Evolutionary conservation across 768 basidiomycete species (phyloP).

Genomic region (Trichaptum fuscoviolaceum): DNA sequence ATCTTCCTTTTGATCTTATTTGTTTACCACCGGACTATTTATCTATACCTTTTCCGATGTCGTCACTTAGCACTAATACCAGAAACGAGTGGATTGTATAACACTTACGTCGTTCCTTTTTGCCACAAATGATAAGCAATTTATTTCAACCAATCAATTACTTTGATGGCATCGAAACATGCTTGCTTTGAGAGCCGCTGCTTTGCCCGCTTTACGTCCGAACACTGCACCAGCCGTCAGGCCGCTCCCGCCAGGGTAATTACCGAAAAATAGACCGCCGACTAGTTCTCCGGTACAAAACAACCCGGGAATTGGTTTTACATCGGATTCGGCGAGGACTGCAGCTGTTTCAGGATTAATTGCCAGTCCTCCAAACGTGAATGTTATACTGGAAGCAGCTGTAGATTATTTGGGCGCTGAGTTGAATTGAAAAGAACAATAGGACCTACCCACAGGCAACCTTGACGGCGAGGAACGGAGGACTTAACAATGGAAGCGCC

Average conservation of each 20-base stretch:
- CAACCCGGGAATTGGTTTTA: slow-evolving; percentile 43
- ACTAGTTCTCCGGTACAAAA: slow-evolving; percentile 70
- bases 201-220: slow-evolving; percentile 48
- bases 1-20: not conserved
- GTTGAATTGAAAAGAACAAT: not conserved
- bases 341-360: slow-evolving; percentile 50
- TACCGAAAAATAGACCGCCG: slow-evolving; percentile 55
- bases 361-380: slow-evolving; percentile 65
- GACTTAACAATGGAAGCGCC: slow-evolving; percentile 50
- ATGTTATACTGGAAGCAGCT: slow-evolving; percentile 41
- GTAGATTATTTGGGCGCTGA: not conserved
- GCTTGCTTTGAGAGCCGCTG: slow-evolving; percentile 30
- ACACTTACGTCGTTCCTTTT: not conserved
- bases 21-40: not conserved
- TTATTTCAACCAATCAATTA: not conserved
- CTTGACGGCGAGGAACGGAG: slow-evolving; percentile 60
- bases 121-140: not conserved
- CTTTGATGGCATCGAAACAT: not conserved
- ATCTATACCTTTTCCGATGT: not conserved
- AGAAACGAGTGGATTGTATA: not conserved
- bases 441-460: slow-evolving; percentile 46
- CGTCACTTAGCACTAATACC: not conserved
- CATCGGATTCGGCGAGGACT: slow-evolving; percentile 40
- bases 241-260: slow-evolving; percentile 70
- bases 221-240: slow-evolving; percentile 63